These are phyloP conservation scores for Yamadazyma dendronema DNA, from an alignment of 1,139 yeast genomes.

Conservation along the genomic window DNA sequence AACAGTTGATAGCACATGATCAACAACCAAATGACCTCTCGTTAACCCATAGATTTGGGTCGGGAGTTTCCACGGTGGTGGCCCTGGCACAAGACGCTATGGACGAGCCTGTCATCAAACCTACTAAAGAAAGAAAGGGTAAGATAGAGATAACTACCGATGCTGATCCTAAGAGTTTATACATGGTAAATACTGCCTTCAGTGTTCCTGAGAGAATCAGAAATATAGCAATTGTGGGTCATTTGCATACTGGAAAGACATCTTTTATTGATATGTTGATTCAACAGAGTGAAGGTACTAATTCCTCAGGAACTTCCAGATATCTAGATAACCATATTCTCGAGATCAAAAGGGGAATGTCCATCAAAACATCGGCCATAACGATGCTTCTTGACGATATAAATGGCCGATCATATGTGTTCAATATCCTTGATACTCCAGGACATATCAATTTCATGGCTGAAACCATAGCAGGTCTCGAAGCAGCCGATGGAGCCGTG, in stretches of 20 bases:
- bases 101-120: conserved; percentile 66
- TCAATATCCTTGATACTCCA: conserved; percentile 80
- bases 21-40: not conserved
- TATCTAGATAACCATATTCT: conserved; percentile 71
- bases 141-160: conserved; percentile 38
- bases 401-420: conserved; percentile 52
- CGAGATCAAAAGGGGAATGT: too few species aligned
- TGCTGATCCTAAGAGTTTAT: conserved; percentile 23
- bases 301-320: conserved; percentile 51
- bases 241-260: conserved; percentile 85
- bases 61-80: conserved; percentile 54
- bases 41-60: conserved; percentile 19
- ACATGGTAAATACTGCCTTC: conserved; percentile 48
- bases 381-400: conserved; percentile 60
- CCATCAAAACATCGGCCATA: conserved; percentile 64
- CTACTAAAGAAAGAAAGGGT: conserved; percentile 42
- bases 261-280: conserved; percentile 71
- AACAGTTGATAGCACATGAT: too few species aligned
- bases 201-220: conserved; percentile 63
- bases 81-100: conserved; percentile 18
- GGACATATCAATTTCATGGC: conserved; percentile 87
- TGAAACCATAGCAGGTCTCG: conserved; percentile 60
- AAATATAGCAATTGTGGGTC: conserved; percentile 82
- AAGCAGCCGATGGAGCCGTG: conserved; percentile 63
- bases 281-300: conserved; percentile 54